A percentile compares a stretch with the other conserved stretches of the same genome.
phyloP scores from a whole-genome alignment of 345 rosid genomes.

The Brassica nigra region DNA sequence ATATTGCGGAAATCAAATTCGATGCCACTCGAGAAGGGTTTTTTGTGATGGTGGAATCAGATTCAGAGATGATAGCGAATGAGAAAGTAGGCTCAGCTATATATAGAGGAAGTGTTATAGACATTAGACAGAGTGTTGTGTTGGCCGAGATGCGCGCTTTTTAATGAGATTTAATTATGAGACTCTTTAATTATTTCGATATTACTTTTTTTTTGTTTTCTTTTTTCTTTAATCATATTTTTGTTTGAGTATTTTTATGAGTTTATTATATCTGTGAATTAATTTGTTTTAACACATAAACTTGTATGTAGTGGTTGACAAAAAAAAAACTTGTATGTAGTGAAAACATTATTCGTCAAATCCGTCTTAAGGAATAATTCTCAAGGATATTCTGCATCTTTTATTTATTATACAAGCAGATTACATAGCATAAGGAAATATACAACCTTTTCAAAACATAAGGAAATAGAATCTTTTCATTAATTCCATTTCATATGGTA shows the following conservation, averaged over 20 bases:
- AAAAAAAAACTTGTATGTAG: no score
- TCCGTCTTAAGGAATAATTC: neutral
- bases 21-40: neutral
- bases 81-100: conserved; percentile 1
- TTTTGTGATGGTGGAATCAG: conserved; percentile 1
- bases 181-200: neutral
- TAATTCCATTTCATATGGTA: neutral
- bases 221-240: neutral
- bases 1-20: neutral
- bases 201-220: neutral
- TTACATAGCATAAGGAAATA: neutral
- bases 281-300: neutral
- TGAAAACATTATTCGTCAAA: neutral
- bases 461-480: neutral
- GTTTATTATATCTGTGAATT: neutral
- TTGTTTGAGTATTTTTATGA: neutral
- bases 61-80: conserved; percentile 19
- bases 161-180: neutral
- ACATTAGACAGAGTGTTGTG: neutral
- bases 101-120: conserved; percentile 22
- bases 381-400: conserved; percentile 5
- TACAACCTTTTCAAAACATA: neutral
- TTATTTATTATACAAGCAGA: neutral
- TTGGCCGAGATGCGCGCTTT: conserved; percentile 10
- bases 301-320: neutral